Conservation (phyloP, 2,329 filamentous ascomycete genomes). For the Pseudocercospora pini-densiflorae region DNA sequence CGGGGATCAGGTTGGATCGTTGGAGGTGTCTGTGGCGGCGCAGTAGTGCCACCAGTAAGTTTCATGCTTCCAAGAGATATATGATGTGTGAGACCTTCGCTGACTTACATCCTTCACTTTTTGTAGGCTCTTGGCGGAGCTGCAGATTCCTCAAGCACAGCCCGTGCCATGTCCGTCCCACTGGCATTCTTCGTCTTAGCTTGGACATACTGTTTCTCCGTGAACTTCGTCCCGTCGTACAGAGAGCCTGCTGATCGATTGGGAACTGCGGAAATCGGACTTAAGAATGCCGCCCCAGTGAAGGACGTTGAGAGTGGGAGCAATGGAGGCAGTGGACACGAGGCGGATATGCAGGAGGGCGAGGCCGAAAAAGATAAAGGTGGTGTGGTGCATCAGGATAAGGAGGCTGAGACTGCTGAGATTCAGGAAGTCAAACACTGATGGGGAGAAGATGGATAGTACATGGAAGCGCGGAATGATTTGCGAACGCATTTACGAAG, state of each 20-base stretch:
- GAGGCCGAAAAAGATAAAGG: constrained; percentile 21
- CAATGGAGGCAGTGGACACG: constrained; percentile 5
- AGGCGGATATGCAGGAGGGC: constrained; percentile 5
- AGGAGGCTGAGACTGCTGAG: constrained; percentile 15
- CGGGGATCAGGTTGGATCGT: constrained; percentile 75
- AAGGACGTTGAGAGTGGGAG: constrained; percentile 38
- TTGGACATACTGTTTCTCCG: constrained; percentile 51
- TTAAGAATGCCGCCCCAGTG: neutral
- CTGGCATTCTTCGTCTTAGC: constrained; percentile 56
- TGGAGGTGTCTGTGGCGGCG: constrained; percentile 75
- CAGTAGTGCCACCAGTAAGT: constrained; percentile 61
- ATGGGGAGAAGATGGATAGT: neutral
- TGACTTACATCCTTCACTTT: neutral
- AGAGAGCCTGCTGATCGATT: constrained; percentile 64
- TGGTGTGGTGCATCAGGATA: constrained; percentile 21
- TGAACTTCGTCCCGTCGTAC: constrained; percentile 71
- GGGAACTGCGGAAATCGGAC: constrained; percentile 27
- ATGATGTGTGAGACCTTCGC: neutral
- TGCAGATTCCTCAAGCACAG: constrained; percentile 59
- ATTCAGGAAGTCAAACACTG: constrained; percentile 13
- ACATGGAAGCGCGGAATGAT: neutral
- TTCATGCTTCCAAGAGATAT: neutral
- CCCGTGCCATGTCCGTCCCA: constrained; percentile 26
- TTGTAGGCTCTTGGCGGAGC: constrained; percentile 64
- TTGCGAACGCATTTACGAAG: neutral